Percentiles rank a stretch among this genome's conserved stretches.
Conservation (phyloP, 2,329 filamentous ascomycete species). For the Colletotrichum salicis region DNA sequence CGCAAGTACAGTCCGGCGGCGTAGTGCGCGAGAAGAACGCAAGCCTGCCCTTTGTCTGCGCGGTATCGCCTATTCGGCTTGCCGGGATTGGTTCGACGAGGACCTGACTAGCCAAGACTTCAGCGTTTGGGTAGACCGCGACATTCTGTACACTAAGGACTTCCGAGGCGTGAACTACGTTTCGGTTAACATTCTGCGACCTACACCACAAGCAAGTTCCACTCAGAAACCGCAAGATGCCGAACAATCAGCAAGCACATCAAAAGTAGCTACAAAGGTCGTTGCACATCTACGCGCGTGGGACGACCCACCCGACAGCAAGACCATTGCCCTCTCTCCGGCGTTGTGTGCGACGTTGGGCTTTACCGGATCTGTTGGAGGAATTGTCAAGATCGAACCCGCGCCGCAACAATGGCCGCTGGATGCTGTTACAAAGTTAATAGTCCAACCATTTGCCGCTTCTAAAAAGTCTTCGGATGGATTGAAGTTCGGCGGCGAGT, state of each 20-base stretch:
- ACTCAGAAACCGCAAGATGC: conserved; percentile 74
- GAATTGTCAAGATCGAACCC: conserved; percentile 86
- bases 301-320: conserved; percentile 87
- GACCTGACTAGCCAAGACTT: conserved; percentile 68
- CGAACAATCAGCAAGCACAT: conserved; percentile 63
- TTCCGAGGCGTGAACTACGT: conserved; percentile 83
- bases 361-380: conserved; percentile 79
- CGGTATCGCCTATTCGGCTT: conserved; percentile 77
- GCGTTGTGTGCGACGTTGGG: conserved; percentile 80
- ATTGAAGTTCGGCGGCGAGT: conserved; percentile 88
- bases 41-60: conserved; percentile 80
- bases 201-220: conserved; percentile 13
- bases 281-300: conserved; percentile 81
- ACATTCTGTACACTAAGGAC: conserved; percentile 76
- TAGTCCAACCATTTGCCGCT: conserved; percentile 81
- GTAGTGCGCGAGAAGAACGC: conserved; percentile 70
- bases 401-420: conserved; percentile 78
- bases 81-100: conserved; percentile 82
- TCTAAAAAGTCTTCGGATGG: conserved; percentile 69
- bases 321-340: conserved; percentile 82
- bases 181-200: conserved; percentile 59
- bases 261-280: conserved; percentile 72
- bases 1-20: conserved; percentile 74
- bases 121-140: conserved; percentile 86
- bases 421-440: conserved; percentile 73